phyloP scores from a whole-genome alignment of 73 alveolate genomes.

The Tetrahymena borealis region DNA sequence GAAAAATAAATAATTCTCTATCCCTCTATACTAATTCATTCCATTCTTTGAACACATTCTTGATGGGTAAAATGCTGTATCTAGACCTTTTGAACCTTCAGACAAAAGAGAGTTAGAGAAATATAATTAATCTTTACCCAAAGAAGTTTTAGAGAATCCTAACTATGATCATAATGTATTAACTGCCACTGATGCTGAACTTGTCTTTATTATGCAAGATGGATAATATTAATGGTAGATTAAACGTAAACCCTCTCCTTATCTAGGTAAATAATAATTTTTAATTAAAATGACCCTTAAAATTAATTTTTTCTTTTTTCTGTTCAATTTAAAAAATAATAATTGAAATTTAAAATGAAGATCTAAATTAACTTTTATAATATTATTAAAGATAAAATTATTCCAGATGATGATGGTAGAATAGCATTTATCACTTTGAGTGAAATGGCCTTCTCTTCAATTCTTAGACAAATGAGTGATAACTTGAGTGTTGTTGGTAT shows the following conservation, averaged over 20 bases:
- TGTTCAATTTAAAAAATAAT: no score
- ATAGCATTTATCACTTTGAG: conserved; percentile 20
- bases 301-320: no score
- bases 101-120: background rate
- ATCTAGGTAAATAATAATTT: background rate
- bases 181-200: background rate
- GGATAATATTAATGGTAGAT: background rate
- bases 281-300: background rate
- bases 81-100: background rate
- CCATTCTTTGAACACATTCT: background rate
- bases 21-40: background rate
- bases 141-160: background rate
- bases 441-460: conserved; percentile 24
- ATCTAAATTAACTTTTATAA: background rate
- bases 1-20: background rate
- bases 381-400: background rate
- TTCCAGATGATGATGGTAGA: conserved; percentile 17
- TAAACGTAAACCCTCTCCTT: background rate
- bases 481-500: conserved; percentile 54
- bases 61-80: background rate
- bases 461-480: conserved; percentile 17
- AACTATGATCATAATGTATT: background rate
- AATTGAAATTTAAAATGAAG: background rate
- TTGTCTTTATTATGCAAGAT: background rate
- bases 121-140: background rate